Conservation (phyloP, 257 asterid species). For the Solanum sitiens region DNA sequence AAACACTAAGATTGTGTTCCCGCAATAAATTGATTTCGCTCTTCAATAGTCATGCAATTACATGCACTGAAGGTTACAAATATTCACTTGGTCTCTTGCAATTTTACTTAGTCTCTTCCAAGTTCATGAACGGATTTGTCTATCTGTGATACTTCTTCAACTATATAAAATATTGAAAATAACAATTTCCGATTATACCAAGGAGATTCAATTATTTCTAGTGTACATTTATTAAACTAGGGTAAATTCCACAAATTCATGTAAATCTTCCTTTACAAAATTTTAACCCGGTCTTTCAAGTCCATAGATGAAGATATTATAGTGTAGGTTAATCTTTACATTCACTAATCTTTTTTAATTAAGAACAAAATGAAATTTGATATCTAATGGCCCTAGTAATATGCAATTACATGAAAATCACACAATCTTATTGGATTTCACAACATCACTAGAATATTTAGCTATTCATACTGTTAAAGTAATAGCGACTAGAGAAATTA, state of each 20-base stretch:
- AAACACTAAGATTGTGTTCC: background rate
- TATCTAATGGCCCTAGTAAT: background rate
- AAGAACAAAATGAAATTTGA: background rate
- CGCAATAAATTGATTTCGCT: background rate
- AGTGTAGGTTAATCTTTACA: background rate
- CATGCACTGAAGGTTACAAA: background rate
- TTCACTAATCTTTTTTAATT: background rate
- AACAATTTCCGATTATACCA: background rate
- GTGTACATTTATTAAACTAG: background rate
- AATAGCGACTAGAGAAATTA: no score
- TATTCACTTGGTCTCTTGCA: background rate
- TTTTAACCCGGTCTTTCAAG: background rate
- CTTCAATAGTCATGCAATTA: background rate
- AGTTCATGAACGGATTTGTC: background rate
- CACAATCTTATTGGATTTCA: background rate
- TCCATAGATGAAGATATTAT: background rate
- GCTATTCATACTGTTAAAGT: background rate
- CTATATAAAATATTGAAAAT: no score
- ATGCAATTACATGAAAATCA: background rate
- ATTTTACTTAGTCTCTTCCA: background rate
- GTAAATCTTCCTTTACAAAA: background rate
- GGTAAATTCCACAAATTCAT: background rate
- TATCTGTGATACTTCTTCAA: background rate
- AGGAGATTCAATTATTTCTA: background rate
- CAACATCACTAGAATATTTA: background rate